Conservation (phyloP, 108 stramenopile species). For the Pinguiococcus pyrenoidosus region DNA sequence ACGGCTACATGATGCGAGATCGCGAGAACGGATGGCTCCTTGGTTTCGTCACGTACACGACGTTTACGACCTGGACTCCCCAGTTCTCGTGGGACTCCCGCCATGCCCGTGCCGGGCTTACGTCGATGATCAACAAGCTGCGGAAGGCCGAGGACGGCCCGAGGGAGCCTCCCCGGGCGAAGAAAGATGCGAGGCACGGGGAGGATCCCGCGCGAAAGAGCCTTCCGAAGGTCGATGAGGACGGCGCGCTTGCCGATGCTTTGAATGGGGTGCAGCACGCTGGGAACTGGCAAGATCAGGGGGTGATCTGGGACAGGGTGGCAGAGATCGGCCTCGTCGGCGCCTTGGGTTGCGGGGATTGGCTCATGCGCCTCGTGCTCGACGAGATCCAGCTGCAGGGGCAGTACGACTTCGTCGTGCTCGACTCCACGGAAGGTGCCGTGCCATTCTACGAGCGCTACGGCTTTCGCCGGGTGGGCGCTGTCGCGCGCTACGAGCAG, state of each 20-base stretch:
- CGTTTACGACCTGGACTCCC: slow-evolving; percentile 55
- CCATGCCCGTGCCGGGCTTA: no score
- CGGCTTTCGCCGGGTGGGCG: slow-evolving; percentile 55
- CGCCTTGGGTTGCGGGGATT: slow-evolving; percentile 49
- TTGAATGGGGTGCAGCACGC: no score
- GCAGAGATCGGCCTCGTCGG: slow-evolving; percentile 52
- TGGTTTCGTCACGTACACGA: slow-evolving; percentile 50
- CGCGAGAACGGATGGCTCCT: slow-evolving; percentile 47
- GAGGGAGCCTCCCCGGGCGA: no score
- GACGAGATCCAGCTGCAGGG: slow-evolving; percentile 24
- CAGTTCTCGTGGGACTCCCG: slow-evolving; percentile 48
- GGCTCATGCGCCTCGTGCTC: slow-evolving; percentile 43
- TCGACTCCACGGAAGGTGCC: slow-evolving; percentile 43
- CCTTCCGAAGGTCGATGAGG: no score
- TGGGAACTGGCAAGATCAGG: no score
- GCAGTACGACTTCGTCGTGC: slow-evolving; percentile 43
- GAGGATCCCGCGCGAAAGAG: no score
- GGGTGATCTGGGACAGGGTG: slow-evolving; percentile 42
- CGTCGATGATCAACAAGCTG: no score
- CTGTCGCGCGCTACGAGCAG: slow-evolving; percentile 48
- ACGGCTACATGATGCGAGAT: slow-evolving; percentile 50
- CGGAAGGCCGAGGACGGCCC: no score
- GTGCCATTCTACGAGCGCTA: slow-evolving; percentile 51
- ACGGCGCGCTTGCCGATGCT: no score
- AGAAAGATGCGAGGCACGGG: no score